Conservation (phyloP, 1,139 yeast species). For the Arxiozyma heterogenica region DNA sequence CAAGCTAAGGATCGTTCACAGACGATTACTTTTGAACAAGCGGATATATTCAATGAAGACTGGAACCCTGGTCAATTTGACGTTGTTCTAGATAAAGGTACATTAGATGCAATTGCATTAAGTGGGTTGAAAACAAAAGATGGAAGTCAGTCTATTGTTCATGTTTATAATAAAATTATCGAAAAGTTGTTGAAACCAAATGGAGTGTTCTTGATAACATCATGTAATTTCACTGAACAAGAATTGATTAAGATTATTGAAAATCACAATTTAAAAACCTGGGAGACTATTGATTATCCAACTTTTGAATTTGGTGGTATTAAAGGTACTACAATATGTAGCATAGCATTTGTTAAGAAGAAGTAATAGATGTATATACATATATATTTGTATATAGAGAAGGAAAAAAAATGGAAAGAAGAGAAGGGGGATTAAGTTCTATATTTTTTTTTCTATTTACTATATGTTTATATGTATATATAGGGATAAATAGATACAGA, state of each 20-base stretch:
- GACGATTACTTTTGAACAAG: slow-evolving; percentile 35
- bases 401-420: no score
- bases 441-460: no score
- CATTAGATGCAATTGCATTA: slow-evolving; percentile 91
- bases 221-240: slow-evolving; percentile 86
- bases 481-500: no score
- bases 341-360: slow-evolving; percentile 58
- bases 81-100: slow-evolving; percentile 82
- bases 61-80: slow-evolving; percentile 44
- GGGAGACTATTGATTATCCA: slow-evolving; percentile 67
- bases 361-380: not conserved
- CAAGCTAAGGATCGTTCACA: slow-evolving; percentile 32
- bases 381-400: no score
- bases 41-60: slow-evolving; percentile 35
- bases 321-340: slow-evolving; percentile 79
- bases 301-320: slow-evolving; percentile 81
- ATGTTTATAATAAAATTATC: slow-evolving; percentile 58
- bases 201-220: slow-evolving; percentile 68
- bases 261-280: slow-evolving; percentile 38
- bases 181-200: slow-evolving; percentile 43
- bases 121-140: slow-evolving; percentile 44
- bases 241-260: slow-evolving; percentile 55
- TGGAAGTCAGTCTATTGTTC: slow-evolving; percentile 31
- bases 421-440: not conserved
- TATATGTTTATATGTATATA: not conserved